phyloP scores from a whole-genome alignment of 129 eudicot species.

The Erigeron canadensis region DNA sequence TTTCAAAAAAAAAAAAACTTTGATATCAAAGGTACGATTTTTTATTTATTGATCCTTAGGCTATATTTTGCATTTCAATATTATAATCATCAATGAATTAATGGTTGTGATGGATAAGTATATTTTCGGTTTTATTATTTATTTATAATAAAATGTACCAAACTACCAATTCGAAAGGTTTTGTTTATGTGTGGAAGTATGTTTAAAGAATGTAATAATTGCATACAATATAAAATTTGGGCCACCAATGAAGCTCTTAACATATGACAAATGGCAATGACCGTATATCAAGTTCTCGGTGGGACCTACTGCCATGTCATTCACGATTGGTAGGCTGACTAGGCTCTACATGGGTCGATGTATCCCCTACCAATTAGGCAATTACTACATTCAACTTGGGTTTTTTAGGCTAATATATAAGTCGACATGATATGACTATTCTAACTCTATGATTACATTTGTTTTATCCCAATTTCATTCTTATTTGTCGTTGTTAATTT shows the following conservation, averaged over 20 bases:
- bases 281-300: neutral
- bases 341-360: neutral
- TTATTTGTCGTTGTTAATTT: neutral
- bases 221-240: neutral
- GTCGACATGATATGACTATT: conserved; percentile 24
- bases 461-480: conserved; percentile 7
- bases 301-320: conserved; percentile 15
- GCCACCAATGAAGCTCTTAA: neutral
- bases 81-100: too few relatives aligned
- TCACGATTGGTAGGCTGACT: conserved; percentile 19
- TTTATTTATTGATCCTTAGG: too few relatives aligned
- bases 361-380: conserved; percentile 3
- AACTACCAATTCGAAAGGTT: neutral
- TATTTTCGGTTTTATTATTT: too few relatives aligned
- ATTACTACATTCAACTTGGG: conserved; percentile 12
- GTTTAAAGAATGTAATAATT: conserved; percentile 6
- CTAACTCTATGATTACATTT: conserved; percentile 27
- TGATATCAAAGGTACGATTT: too few relatives aligned
- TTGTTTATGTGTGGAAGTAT: neutral
- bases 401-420: conserved; percentile 11
- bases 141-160: too few relatives aligned
- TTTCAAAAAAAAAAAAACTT: too few relatives aligned
- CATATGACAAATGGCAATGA: conserved; percentile 20
- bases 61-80: too few relatives aligned
- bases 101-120: too few relatives aligned